These are phyloP conservation scores for Lentinula edodes DNA, from an alignment of 768 basidiomycete genomes.

Conservation along the genomic window DNA sequence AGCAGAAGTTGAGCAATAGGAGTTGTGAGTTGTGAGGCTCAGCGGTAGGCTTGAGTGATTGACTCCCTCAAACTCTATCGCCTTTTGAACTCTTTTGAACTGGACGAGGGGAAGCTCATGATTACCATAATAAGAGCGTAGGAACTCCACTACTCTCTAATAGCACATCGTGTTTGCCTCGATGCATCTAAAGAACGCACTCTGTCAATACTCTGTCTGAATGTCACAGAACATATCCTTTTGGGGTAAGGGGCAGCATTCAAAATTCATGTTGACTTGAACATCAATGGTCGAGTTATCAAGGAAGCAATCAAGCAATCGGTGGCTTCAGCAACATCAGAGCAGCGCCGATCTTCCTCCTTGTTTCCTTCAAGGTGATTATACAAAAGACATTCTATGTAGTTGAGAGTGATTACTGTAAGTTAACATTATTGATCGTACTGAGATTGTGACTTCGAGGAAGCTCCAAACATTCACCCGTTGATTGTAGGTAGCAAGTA, in stretches of 20 bases:
- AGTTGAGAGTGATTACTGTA: neutral
- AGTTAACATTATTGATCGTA: neutral
- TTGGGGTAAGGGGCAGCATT: neutral
- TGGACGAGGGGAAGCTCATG: conserved; percentile 6
- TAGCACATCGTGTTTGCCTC: conserved; percentile 35
- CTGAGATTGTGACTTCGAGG: neutral
- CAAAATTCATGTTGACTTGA: neutral
- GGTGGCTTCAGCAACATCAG: neutral
- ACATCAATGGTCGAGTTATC: neutral
- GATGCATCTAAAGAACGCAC: conserved; percentile 16
- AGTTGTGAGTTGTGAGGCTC: neutral
- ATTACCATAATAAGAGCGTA: conserved; percentile 8
- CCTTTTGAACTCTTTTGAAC: conserved; percentile 24
- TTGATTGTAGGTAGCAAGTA: too few relatives aligned
- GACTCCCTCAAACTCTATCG: conserved; percentile 1
- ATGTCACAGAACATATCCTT: conserved; percentile 4
- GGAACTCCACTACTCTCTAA: conserved; percentile 24
- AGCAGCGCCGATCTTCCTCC: neutral
- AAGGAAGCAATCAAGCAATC: neutral
- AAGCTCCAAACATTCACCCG: neutral
- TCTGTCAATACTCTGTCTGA: neutral
- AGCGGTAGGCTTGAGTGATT: neutral
- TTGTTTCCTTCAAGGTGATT: neutral
- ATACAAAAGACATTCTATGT: neutral
- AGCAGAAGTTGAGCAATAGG: conserved; percentile 12